Evolutionary conservation across 129 eudicot species (phyloP), one percentile per base, ranked within the genome.

Genomic region (Silybum marianum): DNA sequence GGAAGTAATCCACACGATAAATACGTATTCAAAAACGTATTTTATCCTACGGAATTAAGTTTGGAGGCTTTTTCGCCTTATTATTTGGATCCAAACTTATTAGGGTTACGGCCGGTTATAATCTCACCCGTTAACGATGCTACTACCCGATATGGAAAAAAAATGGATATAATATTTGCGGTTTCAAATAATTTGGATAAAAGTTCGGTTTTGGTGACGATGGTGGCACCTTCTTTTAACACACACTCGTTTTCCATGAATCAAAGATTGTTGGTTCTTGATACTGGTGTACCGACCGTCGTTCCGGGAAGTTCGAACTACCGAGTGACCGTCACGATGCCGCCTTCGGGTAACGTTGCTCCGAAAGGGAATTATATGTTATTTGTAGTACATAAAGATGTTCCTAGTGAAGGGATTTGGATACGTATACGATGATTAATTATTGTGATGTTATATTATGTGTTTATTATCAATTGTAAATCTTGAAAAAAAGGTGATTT

Each of bases 401-500:
- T 93, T 28, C 96, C 98, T 1, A 91, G 98, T 71, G 92, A 84
- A 58, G 98, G 93, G 9, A 86, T 86, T 77, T 92, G 97, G 97
- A 87, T 92, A 32, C 88, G 74, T 19, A 78, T 89, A 60, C 21
- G 36, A 12, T 80, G 73, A 80, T 32, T 14, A 21, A 78, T 19
- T 44, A 4, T 44, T 11, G 54, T 44, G 2, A 44, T 44, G 11
- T 44, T 42, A 32, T 32, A 44, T 44, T 44, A 3, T 2, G 54
- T 44, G 16, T 44, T 44, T 44, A 44, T 44, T 44, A 2, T 2
- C 63, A 46, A 78, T 69, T 78, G 75, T 51, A 48, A 70, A 30
- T 69, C 24, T 44, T 9, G 54, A 3, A 11, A 77, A 65, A 36
- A 22, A 58, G 34, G 9, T 48, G 14, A 28, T 7, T 44, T n/a